A percentile compares a stretch with the other conserved stretches of the same genome.
Conservation (phyloP, 306 rosid genomes). For the Vigna hirtella region DNA sequence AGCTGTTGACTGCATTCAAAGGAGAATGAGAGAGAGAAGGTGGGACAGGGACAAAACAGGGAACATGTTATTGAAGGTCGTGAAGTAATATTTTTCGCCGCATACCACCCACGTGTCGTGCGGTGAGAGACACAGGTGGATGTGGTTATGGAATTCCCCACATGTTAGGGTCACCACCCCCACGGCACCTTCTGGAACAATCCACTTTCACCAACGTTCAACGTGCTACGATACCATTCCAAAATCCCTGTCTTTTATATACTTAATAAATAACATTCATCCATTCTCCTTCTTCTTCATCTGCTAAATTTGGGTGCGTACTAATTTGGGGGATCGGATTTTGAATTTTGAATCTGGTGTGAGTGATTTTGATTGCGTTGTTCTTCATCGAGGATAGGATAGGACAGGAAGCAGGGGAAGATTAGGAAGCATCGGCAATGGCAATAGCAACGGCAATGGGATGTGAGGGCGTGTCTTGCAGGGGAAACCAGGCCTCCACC, state of each 20-base stretch:
- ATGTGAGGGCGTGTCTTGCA: no score
- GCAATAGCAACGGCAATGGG: neutral
- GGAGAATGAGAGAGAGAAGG: no score
- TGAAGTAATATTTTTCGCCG: neutral
- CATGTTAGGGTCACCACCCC: neutral
- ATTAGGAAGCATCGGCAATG: neutral
- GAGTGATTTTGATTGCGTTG: no score
- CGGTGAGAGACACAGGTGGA: neutral
- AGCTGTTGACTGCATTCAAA: no score
- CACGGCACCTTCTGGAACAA: neutral
- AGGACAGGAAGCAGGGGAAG: neutral
- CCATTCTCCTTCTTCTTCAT: no score
- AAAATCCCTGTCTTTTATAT: no score
- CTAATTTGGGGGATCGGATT: neutral
- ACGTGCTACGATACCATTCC: no score
- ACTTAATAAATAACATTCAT: no score
- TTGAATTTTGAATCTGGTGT: neutral
- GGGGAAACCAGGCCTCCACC: slow-evolving; percentile 27
- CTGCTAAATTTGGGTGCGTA: neutral
- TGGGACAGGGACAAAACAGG: neutral
- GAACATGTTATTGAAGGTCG: no score
- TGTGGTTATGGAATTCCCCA: neutral
- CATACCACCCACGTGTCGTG: neutral
- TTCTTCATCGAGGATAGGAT: no score
- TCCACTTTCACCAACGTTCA: no score